Evolutionary conservation across 2,329 filamentous ascomycete genomes (phyloP).

Genomic region (Metarhizium album): DNA sequence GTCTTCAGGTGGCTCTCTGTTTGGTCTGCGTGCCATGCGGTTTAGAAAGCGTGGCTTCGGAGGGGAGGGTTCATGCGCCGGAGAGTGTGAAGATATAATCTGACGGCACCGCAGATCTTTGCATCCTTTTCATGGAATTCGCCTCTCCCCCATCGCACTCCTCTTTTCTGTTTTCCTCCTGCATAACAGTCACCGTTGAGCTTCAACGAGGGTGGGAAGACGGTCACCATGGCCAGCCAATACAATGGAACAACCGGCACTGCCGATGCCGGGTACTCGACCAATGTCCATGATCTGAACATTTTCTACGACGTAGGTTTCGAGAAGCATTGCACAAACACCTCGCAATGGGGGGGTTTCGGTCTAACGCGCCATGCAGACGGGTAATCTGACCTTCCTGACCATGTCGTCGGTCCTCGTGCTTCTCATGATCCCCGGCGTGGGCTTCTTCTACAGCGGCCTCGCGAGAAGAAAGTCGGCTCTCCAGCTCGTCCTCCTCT

Average conservation of each 20-base stretch:
- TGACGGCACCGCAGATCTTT: background rate
- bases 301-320: conserved; percentile 65
- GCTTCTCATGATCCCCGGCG: conserved; percentile 85
- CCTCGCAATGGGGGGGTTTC: background rate
- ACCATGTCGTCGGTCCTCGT: conserved; percentile 67
- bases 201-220: background rate
- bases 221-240: conserved; percentile 19
- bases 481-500: conserved; percentile 74
- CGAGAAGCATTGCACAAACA: background rate
- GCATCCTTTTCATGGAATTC: too few species aligned
- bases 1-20: background rate
- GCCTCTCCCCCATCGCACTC: background rate
- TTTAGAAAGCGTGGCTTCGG: background rate
- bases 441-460: conserved; percentile 91
- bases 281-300: conserved; percentile 59
- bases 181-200: background rate
- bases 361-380: conserved; percentile 29
- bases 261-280: conserved; percentile 41
- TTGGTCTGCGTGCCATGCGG: background rate
- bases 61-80: background rate
- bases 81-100: background rate
- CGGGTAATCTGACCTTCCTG: conserved; percentile 76
- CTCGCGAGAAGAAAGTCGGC: conserved; percentile 83
- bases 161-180: background rate
- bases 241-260: conserved; percentile 41